phyloP scores from a whole-genome alignment of 1,284 basidiomycete genomes.

The Clitocybe nebularis region DNA sequence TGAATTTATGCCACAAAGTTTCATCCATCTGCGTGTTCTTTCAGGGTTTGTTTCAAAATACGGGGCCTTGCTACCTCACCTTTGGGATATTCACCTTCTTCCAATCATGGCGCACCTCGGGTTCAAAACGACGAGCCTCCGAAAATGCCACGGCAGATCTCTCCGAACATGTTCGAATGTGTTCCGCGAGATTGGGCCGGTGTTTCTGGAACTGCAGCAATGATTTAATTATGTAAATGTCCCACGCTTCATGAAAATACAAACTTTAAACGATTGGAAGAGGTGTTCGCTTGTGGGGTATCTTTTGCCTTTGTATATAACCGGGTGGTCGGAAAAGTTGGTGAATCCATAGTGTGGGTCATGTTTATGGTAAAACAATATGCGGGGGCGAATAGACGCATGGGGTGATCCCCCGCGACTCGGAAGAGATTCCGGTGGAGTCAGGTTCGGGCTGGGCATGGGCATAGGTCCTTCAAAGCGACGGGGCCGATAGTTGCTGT shows the following conservation, averaged over 20 bases:
- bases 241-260: background rate
- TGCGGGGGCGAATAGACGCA: slow-evolving; percentile 26
- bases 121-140: slow-evolving; percentile 61
- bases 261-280: slow-evolving; percentile 64
- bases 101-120: slow-evolving; percentile 58
- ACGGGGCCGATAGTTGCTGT: slow-evolving; percentile 11
- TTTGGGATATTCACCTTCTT: slow-evolving; percentile 56
- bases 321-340: slow-evolving; percentile 61
- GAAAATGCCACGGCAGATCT: slow-evolving; percentile 59
- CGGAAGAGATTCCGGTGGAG: slow-evolving; percentile 17
- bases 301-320: slow-evolving; percentile 49
- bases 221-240: slow-evolving; percentile 7
- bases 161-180: slow-evolving; percentile 57
- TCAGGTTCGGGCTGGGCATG: slow-evolving; percentile 1
- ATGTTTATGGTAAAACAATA: slow-evolving; percentile 60
- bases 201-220: slow-evolving; percentile 47
- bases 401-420: slow-evolving; percentile 21
- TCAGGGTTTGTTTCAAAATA: slow-evolving; percentile 1
- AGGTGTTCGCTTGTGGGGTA: slow-evolving; percentile 70
- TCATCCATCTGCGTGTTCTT: slow-evolving; percentile 50
- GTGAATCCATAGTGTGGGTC: slow-evolving; percentile 65
- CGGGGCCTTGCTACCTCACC: slow-evolving; percentile 28
- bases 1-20: slow-evolving; percentile 57
- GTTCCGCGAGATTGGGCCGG: slow-evolving; percentile 57
- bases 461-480: slow-evolving; percentile 8